These are phyloP conservation scores for Thuja plicata DNA, from an alignment of 83 land plant species.

Conservation along the genomic window DNA sequence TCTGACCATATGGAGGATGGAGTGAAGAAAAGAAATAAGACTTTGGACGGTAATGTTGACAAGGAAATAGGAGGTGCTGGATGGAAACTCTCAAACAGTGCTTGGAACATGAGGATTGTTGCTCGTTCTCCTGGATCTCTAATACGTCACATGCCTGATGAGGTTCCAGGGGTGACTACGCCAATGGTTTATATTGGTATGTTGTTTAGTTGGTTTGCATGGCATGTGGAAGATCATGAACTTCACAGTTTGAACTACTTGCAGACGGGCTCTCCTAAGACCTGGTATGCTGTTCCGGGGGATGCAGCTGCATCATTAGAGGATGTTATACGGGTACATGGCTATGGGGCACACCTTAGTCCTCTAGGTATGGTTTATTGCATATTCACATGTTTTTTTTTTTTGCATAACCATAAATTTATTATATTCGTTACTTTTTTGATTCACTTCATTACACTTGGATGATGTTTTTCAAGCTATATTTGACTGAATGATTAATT, in stretches of 20 bases:
- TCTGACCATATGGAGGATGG: neutral
- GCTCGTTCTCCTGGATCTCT: conserved; percentile 89
- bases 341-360: conserved; percentile 74
- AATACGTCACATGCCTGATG: conserved; percentile 92
- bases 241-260: conserved; percentile 95
- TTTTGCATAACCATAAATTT: neutral
- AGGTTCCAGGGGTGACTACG: conserved; percentile 97
- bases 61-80: conserved; percentile 59
- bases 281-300: conserved; percentile 99
- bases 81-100: conserved; percentile 88
- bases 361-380: conserved; percentile 49
- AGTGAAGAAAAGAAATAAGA: neutral
- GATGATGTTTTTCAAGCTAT: neutral
- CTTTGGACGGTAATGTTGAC: conserved; percentile 18
- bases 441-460: neutral
- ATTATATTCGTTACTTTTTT: neutral
- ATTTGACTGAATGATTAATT: neutral
- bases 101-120: conserved; percentile 93
- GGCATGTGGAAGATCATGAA: conserved; percentile 99
- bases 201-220: conserved; percentile 98
- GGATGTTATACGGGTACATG: conserved; percentile 76
- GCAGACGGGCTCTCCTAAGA: conserved; percentile 92
- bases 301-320: conserved; percentile 86
- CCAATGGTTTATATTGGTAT: conserved; percentile 99
- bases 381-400: neutral